A percentile compares a stretch with the other conserved stretches of the same genome.
Conservation (phyloP, 2,329 filamentous ascomycete genomes). For the Clarireedia monteithiana region DNA sequence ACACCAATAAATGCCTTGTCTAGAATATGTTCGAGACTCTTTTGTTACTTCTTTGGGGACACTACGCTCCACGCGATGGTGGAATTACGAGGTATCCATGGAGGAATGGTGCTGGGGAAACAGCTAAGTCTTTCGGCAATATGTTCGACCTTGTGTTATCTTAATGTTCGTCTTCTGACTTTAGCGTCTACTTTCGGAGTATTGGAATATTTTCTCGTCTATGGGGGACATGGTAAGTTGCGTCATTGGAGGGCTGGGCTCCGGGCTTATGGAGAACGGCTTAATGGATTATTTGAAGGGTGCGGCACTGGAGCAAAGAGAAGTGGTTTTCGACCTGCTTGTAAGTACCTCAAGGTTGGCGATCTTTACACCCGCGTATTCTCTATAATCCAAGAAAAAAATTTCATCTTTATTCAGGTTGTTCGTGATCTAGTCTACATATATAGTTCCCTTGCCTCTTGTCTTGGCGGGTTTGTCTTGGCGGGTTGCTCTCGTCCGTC, state of each 20-base stretch:
- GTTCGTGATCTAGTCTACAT: not conserved
- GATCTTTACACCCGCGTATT: slow-evolving; percentile 19
- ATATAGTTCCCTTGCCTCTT: not conserved
- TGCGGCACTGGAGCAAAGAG: not conserved
- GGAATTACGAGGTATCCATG: slow-evolving; percentile 3
- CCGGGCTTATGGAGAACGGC: not conserved
- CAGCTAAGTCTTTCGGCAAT: slow-evolving; percentile 25
- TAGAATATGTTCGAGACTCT: not conserved
- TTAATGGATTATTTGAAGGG: not conserved
- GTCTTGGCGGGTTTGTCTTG: too few relatives aligned
- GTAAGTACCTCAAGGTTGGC: slow-evolving; percentile 30
- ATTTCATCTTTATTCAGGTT: not conserved
- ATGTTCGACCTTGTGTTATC: slow-evolving; percentile 15
- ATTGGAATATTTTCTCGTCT: slow-evolving; percentile 5
- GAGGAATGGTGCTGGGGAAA: slow-evolving; percentile 9
- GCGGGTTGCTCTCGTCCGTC: not conserved
- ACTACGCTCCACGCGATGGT: not conserved
- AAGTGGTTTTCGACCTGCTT: slow-evolving; percentile 14
- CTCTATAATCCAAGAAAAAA: slow-evolving; percentile 3
- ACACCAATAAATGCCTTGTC: not conserved
- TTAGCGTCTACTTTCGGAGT: slow-evolving; percentile 17
- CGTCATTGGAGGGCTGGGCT: not conserved
- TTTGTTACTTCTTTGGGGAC: not conserved
- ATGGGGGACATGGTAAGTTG: slow-evolving; percentile 16
- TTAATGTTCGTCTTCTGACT: slow-evolving; percentile 15